Percentiles rank a stretch among this genome's conserved stretches.
Conservation (phyloP, 768 basidiomycete genomes). For the Amanita inopinata region DNA sequence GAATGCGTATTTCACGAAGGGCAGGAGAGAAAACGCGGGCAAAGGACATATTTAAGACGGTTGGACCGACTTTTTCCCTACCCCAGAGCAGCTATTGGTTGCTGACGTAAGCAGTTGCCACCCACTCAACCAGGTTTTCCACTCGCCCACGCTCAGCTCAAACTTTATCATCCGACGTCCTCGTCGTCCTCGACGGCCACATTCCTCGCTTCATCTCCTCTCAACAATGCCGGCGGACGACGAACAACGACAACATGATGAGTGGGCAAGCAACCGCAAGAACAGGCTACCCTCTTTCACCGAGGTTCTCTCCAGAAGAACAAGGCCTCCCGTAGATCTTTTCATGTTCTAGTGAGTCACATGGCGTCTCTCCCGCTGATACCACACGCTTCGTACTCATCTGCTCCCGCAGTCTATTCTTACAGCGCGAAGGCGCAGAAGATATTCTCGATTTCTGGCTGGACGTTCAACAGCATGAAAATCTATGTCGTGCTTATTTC, state of each 20-base stretch:
- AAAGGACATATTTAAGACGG: slow-evolving; percentile 45
- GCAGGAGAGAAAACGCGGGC: slow-evolving; percentile 69
- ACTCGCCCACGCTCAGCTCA: slow-evolving; percentile 9
- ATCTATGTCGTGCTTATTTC: slow-evolving; percentile 97
- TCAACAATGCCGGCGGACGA: slow-evolving; percentile 26
- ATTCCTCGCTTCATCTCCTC: neutral
- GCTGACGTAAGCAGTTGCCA: slow-evolving; percentile 30
- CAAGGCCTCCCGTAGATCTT: slow-evolving; percentile 91
- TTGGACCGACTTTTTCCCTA: slow-evolving; percentile 10
- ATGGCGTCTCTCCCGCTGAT: neutral
- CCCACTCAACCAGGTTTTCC: slow-evolving; percentile 24
- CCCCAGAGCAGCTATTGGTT: neutral
- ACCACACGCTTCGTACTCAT: neutral
- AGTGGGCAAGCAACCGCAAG: slow-evolving; percentile 62
- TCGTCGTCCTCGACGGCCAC: slow-evolving; percentile 16
- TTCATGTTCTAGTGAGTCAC: slow-evolving; percentile 94
- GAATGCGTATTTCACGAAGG: slow-evolving; percentile 69
- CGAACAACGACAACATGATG: slow-evolving; percentile 56
- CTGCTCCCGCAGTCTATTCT: slow-evolving; percentile 58
- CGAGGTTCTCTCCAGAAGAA: slow-evolving; percentile 86
- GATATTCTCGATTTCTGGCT: slow-evolving; percentile 98
- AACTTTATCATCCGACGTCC: slow-evolving; percentile 18
- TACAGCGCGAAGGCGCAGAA: slow-evolving; percentile 92
- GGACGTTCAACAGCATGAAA: slow-evolving; percentile 98
- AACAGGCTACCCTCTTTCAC: slow-evolving; percentile 80